Evolutionary conservation across 306 rosid genomes (phyloP).

Genomic region (Oemleria cerasiformis): DNA sequence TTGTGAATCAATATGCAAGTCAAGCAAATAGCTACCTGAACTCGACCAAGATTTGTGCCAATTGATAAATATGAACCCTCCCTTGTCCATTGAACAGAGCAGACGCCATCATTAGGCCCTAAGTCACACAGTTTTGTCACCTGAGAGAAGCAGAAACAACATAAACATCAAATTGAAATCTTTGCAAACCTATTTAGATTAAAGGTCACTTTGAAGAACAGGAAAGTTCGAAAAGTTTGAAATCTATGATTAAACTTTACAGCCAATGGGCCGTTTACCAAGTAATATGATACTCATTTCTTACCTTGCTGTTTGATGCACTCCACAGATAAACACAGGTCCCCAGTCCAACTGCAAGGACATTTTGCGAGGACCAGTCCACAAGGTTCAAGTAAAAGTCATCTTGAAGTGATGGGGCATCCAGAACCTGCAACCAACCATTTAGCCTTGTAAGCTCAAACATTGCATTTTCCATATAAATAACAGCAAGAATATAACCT

Average conservation of each 20-base stretch:
- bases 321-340: slow-evolving; percentile 96
- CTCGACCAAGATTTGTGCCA: slow-evolving; percentile 90
- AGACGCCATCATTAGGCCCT: slow-evolving; percentile 95
- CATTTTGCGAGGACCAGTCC: slow-evolving; percentile 99
- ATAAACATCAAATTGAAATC: neutral
- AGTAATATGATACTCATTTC: slow-evolving; percentile 13
- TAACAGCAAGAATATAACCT: neutral
- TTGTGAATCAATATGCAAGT: neutral
- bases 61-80: slow-evolving; percentile 95
- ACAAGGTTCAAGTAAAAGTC: slow-evolving; percentile 97
- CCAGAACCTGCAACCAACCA: slow-evolving; percentile 64
- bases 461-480: neutral
- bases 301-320: slow-evolving; percentile 88
- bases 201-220: neutral
- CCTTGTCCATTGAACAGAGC: slow-evolving; percentile 93
- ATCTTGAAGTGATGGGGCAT: slow-evolving; percentile 99
- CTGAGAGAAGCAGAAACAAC: slow-evolving; percentile 34
- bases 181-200: neutral
- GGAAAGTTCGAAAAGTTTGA: neutral
- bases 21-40: slow-evolving; percentile 60
- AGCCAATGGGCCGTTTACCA: neutral
- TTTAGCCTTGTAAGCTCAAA: slow-evolving; percentile 18
- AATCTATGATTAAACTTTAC: neutral
- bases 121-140: slow-evolving; percentile 92
- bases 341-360: slow-evolving; percentile 91